Percentiles rank a stretch among this genome's conserved stretches.
phyloP scores from a whole-genome alignment of 163 green algal species.

The Prototheca wickerhamii region DNA sequence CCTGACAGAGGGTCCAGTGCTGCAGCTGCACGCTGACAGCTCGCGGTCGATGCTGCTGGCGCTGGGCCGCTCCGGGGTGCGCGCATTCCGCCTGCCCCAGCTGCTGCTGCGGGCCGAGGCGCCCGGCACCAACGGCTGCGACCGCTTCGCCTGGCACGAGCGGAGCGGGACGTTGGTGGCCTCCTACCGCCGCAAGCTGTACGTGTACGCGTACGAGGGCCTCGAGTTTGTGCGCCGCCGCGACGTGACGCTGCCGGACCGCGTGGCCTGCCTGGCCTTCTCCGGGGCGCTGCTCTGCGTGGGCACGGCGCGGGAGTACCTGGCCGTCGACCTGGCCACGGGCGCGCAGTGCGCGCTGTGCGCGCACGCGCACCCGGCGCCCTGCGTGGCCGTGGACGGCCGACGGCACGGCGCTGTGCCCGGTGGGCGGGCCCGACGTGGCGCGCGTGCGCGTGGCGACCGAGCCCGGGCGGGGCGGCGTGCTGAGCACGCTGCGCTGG shows the following conservation, averaged over 20 bases:
- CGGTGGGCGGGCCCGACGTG: conserved; percentile 8
- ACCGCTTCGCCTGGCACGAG: conserved; percentile 4
- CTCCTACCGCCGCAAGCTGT: conserved; percentile 11
- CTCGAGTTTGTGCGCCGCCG: conserved; percentile 43
- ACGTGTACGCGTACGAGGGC: conserved; percentile 34
- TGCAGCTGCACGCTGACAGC: conserved; percentile 23
- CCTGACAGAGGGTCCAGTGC: conserved; percentile 1
- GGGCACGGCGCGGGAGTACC: conserved; percentile 21
- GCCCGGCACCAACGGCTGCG: neutral
- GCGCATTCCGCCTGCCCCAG: neutral
- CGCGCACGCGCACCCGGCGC: conserved; percentile 1
- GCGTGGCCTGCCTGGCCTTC: conserved; percentile 24
- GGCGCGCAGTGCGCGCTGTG: conserved; percentile 7
- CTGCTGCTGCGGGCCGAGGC: neutral
- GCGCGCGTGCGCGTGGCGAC: neutral
- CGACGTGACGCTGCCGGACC: conserved; percentile 36
- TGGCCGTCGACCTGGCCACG: conserved; percentile 13
- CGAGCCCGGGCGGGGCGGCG: neutral
- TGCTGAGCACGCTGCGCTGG: neutral
- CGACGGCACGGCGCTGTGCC: conserved; percentile 13
- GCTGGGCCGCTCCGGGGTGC: conserved; percentile 14
- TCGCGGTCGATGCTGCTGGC: conserved; percentile 17
- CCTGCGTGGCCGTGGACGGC: neutral
- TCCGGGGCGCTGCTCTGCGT: conserved; percentile 29
- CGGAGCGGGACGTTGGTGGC: neutral